Evolutionary conservation across 192 early-diverging fungal species (phyloP).

Genomic region (Coemansia sp.): DNA sequence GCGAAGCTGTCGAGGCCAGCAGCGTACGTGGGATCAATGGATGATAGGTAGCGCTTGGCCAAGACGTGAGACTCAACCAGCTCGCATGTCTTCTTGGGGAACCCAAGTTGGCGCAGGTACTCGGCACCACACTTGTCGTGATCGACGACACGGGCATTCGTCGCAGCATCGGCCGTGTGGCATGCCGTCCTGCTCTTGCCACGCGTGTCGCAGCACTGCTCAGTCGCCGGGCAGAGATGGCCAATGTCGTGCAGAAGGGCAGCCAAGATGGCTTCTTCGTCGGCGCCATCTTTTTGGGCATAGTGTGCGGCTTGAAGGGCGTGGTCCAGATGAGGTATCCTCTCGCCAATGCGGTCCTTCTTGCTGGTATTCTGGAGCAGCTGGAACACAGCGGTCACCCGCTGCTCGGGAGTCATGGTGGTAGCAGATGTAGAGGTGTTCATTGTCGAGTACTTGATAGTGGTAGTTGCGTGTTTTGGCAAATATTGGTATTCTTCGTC

Average conservation of each 20-base stretch:
- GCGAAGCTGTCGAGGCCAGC: constrained; percentile 53
- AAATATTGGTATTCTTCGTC: neutral
- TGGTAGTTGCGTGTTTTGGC: neutral
- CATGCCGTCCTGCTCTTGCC: neutral
- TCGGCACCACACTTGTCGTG: constrained; percentile 61
- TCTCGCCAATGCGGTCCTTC: constrained; percentile 61
- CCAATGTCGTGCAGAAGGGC: constrained; percentile 65
- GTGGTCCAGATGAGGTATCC: constrained; percentile 61
- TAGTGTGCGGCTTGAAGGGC: constrained; percentile 58
- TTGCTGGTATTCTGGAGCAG: constrained; percentile 57
- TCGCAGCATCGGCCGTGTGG: neutral
- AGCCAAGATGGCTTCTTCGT: constrained; percentile 58
- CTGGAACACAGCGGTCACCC: constrained; percentile 48
- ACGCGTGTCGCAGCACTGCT: constrained; percentile 3
- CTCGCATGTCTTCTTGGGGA: constrained; percentile 55
- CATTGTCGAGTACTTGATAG: neutral
- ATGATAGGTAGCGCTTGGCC: constrained; percentile 64
- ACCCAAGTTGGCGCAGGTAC: constrained; percentile 60
- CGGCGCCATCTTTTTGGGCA: constrained; percentile 48
- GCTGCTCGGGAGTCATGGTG: neutral
- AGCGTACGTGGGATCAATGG: constrained; percentile 52
- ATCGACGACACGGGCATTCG: constrained; percentile 52
- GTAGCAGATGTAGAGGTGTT: neutral
- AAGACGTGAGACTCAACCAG: constrained; percentile 62
- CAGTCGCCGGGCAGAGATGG: constrained; percentile 56